phyloP scores from a whole-genome alignment of 2,329 filamentous ascomycete genomes.

The Fusarium circinatum region DNA sequence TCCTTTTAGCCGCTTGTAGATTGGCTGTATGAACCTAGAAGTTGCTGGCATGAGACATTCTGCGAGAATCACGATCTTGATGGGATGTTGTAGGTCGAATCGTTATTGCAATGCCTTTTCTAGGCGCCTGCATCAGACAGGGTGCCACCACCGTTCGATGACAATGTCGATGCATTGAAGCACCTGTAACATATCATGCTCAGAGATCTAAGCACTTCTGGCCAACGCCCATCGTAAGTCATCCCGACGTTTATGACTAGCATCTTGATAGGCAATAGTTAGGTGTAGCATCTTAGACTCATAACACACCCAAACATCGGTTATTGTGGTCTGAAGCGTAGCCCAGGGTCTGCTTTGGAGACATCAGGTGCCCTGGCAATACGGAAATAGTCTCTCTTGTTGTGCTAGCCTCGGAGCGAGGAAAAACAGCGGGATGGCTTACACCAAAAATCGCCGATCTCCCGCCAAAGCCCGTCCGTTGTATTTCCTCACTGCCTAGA shows the following conservation, averaged over 20 bases:
- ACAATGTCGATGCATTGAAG: background rate
- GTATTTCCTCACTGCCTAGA: too few species aligned
- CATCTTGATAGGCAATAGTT: too few species aligned
- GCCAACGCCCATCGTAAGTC: too few species aligned
- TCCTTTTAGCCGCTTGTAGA: rapidly evolving
- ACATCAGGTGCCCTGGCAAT: background rate
- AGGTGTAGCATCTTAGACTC: background rate
- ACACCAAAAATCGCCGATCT: too few species aligned
- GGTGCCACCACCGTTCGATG: background rate
- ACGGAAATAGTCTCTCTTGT: background rate
- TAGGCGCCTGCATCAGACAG: background rate
- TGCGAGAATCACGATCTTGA: background rate
- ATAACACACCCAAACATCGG: background rate
- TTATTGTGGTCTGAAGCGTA: background rate
- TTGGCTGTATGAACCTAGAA: too few species aligned
- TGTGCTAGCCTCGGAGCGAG: too few species aligned
- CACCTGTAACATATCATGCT: background rate
- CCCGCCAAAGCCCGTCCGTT: too few species aligned
- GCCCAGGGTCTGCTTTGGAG: background rate
- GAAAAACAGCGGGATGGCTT: too few species aligned
- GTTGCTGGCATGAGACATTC: too few species aligned
- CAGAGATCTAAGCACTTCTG: background rate
- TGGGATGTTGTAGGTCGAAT: too few species aligned
- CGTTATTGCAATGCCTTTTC: too few species aligned
- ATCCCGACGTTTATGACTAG: background rate